Conservation (phyloP, 78 protist species). For the Dictyostelium purpureum region DNA sequence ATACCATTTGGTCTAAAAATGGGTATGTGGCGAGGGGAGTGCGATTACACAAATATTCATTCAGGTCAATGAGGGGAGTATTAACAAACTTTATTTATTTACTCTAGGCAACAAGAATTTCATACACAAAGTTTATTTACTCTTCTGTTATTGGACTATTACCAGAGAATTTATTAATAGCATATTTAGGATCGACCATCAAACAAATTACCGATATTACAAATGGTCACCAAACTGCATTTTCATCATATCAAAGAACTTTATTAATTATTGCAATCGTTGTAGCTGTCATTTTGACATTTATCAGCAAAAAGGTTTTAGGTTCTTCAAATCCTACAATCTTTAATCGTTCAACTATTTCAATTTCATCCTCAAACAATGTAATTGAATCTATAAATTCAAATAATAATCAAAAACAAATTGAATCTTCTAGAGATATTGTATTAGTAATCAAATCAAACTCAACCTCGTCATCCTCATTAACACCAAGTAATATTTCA, state of each 20-base stretch:
- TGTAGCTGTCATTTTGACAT: conserved; percentile 11
- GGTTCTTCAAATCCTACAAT: neutral
- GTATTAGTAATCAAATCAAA: conserved; percentile 34
- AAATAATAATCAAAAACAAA: neutral
- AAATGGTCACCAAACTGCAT: conserved; percentile 17
- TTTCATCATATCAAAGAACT: conserved; percentile 46
- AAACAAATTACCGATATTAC: conserved; percentile 49
- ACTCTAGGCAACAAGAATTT: conserved; percentile 47
- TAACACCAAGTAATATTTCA: too few species aligned
- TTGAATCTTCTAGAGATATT: neutral
- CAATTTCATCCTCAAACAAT: too few species aligned
- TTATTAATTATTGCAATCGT: conserved; percentile 36
- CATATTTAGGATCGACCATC: conserved; percentile 36
- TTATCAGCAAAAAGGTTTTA: conserved; percentile 29
- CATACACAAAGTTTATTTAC: conserved; percentile 66
- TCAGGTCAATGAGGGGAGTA: too few species aligned
- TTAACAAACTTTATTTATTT: neutral
- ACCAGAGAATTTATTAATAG: conserved; percentile 48
- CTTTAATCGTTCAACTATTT: too few species aligned
- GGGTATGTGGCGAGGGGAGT: too few species aligned
- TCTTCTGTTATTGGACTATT: conserved; percentile 60
- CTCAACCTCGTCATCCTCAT: neutral
- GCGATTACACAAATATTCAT: too few species aligned
- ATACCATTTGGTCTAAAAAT: too few species aligned
- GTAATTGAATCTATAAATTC: too few species aligned